A percentile compares a stretch with the other conserved stretches of the same genome.
These are phyloP conservation scores for Lenzites betulinus DNA, from an alignment of 768 basidiomycete species.

Conservation along the genomic window DNA sequence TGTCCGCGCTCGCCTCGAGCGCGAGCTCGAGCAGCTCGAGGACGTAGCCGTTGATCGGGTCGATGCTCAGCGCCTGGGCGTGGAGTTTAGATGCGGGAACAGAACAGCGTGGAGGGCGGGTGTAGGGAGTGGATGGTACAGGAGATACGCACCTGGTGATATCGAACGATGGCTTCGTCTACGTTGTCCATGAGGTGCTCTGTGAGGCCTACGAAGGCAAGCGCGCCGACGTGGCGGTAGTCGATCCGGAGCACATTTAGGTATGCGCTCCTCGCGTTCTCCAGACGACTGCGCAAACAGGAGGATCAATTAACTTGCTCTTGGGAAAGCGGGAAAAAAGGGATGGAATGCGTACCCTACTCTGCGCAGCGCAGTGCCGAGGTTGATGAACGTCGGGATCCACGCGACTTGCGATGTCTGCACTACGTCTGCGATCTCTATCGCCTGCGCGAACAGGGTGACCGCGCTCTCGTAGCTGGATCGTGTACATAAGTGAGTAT, in stretches of 20 bases:
- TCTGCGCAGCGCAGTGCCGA: constrained; percentile 88
- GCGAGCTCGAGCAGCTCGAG: constrained; percentile 82
- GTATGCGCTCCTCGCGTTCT: constrained; percentile 75
- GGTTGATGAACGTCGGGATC: constrained; percentile 89
- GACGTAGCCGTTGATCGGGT: constrained; percentile 80
- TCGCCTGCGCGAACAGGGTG: constrained; percentile 68
- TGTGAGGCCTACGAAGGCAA: constrained; percentile 89
- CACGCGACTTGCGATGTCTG: constrained; percentile 85
- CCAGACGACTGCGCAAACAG: constrained; percentile 37
- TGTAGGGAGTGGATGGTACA: neutral
- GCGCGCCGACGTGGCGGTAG: constrained; percentile 77
- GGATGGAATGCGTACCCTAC: constrained; percentile 55
- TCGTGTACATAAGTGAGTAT: neutral
- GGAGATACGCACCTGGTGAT: constrained; percentile 74
- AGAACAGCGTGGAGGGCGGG: neutral
- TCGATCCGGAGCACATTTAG: constrained; percentile 83
- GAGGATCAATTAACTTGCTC: neutral
- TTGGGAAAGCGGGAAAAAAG: too few species aligned
- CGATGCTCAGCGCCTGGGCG: constrained; percentile 72
- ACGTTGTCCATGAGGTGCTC: constrained; percentile 72
- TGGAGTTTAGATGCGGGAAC: neutral
- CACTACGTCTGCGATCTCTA: constrained; percentile 81
- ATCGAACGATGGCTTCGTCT: constrained; percentile 83
- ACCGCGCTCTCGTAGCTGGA: constrained; percentile 73
- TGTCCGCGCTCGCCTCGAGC: constrained; percentile 47